These are phyloP conservation scores for Aspergillus fumigatiaffinis DNA, from an alignment of 2,329 filamentous ascomycete genomes.

Conservation along the genomic window DNA sequence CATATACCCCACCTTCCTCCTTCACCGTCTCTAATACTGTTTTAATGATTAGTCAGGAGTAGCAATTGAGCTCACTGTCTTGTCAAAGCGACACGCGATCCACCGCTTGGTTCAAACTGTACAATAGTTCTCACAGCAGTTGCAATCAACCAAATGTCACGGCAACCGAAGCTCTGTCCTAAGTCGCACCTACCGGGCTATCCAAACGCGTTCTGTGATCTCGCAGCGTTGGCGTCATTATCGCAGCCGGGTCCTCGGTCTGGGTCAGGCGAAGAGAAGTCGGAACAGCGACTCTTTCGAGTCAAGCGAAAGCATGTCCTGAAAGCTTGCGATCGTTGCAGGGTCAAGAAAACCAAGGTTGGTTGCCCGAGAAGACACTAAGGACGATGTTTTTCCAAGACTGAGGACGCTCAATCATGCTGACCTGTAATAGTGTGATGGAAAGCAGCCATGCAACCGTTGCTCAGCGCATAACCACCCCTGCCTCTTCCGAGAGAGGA, in stretches of 20 bases:
- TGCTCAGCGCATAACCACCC: slow-evolving; percentile 43
- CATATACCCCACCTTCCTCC: slow-evolving; percentile 12
- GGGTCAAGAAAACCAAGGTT: slow-evolving; percentile 45
- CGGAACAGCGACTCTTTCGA: slow-evolving; percentile 38
- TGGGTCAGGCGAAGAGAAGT: slow-evolving; percentile 29
- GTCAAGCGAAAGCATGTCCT: slow-evolving; percentile 44
- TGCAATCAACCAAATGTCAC: slow-evolving; percentile 35
- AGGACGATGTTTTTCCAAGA: not conserved
- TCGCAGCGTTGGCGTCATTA: slow-evolving; percentile 28
- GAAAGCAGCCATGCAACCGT: slow-evolving; percentile 43
- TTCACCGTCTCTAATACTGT: slow-evolving; percentile 7
- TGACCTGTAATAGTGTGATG: slow-evolving; percentile 37
- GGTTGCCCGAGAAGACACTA: slow-evolving; percentile 7
- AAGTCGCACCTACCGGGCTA: slow-evolving; percentile 35
- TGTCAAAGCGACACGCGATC: not conserved
- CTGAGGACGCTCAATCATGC: slow-evolving; percentile 1
- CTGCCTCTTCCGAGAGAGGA: slow-evolving; percentile 43
- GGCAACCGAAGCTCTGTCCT: slow-evolving; percentile 37
- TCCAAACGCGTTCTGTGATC: slow-evolving; percentile 32
- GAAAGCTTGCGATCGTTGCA: slow-evolving; percentile 44
- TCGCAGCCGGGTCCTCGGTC: slow-evolving; percentile 28
- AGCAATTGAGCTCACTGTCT: not conserved
- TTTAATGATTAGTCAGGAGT: slow-evolving; percentile 7
- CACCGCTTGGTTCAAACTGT: not conserved
- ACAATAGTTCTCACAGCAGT: not conserved